These are phyloP conservation scores for Microdochium bolleyi DNA, from an alignment of 2,329 filamentous ascomycete species.

Conservation along the genomic window DNA sequence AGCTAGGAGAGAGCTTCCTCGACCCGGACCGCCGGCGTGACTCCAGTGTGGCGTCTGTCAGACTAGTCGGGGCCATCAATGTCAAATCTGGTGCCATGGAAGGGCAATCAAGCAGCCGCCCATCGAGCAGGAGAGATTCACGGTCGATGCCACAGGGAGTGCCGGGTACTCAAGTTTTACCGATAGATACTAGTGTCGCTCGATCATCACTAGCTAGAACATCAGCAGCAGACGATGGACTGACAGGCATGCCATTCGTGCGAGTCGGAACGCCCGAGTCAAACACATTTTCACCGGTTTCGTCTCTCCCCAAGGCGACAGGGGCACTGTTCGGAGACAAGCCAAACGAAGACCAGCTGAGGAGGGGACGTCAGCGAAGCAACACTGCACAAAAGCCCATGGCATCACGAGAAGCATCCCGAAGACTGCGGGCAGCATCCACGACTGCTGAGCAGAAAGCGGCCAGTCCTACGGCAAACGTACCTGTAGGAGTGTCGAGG, in stretches of 20 bases:
- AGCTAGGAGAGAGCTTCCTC: not conserved
- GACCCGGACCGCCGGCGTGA: not conserved
- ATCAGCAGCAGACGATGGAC: slow-evolving; percentile 35
- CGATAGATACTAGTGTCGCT: slow-evolving; percentile 9
- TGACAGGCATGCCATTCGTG: slow-evolving; percentile 46
- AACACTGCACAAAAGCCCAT: not conserved
- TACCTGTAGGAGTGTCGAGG: slow-evolving; percentile 83
- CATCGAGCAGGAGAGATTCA: slow-evolving; percentile 6
- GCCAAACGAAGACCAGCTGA: slow-evolving; percentile 2
- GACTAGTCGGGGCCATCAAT: not conserved
- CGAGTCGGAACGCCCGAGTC: slow-evolving; percentile 31
- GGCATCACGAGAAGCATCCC: slow-evolving; percentile 1
- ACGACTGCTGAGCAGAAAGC: slow-evolving; percentile 12
- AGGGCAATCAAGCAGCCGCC: slow-evolving; percentile 4
- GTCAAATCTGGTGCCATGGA: not conserved
- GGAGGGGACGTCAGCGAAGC: not conserved
- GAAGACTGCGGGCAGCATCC: slow-evolving; percentile 6
- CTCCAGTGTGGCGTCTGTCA: not conserved
- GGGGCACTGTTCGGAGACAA: slow-evolving; percentile 13
- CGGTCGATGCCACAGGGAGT: slow-evolving; percentile 10
- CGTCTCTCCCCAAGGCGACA: slow-evolving; percentile 15
- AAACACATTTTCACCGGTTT: slow-evolving; percentile 14
- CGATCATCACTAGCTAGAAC: slow-evolving; percentile 11
- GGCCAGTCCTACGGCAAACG: slow-evolving; percentile 34
- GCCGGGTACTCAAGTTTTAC: slow-evolving; percentile 2